Conservation (phyloP, 768 basidiomycete genomes). For the Xerocomellus amylosporus region DNA sequence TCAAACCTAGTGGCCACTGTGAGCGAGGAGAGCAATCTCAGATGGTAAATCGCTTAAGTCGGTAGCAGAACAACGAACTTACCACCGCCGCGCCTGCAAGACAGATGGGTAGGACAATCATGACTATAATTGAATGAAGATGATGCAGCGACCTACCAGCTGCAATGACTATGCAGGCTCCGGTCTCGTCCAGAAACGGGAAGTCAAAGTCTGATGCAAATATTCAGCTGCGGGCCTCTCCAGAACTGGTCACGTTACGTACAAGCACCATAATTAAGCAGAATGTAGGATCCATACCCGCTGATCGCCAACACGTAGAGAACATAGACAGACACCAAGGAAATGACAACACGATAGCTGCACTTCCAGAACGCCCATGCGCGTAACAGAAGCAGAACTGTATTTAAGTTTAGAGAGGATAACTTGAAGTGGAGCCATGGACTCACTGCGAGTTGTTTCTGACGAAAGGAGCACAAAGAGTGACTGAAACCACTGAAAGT, state of each 20-base stretch:
- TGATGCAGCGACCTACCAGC: neutral
- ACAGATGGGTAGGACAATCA: neutral
- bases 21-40: neutral
- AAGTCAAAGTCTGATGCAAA: neutral
- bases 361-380: conserved; percentile 22
- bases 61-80: neutral
- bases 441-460: conserved; percentile 18
- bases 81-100: neutral
- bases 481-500: neutral
- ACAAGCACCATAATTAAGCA: neutral
- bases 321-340: conserved; percentile 9
- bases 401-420: neutral
- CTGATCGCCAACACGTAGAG: conserved; percentile 4
- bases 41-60: neutral
- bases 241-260: neutral
- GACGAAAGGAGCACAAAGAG: neutral
- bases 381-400: conserved; percentile 21
- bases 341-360: neutral
- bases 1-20: conserved; percentile 3
- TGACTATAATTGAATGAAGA: neutral
- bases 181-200: neutral
- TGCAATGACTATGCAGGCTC: neutral
- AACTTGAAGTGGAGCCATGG: neutral
- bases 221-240: neutral
- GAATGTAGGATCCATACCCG: neutral